Base-by-base conservation (phyloP, 2,329 filamentous ascomycete species). In the Epicoccum nigrum region DNA sequence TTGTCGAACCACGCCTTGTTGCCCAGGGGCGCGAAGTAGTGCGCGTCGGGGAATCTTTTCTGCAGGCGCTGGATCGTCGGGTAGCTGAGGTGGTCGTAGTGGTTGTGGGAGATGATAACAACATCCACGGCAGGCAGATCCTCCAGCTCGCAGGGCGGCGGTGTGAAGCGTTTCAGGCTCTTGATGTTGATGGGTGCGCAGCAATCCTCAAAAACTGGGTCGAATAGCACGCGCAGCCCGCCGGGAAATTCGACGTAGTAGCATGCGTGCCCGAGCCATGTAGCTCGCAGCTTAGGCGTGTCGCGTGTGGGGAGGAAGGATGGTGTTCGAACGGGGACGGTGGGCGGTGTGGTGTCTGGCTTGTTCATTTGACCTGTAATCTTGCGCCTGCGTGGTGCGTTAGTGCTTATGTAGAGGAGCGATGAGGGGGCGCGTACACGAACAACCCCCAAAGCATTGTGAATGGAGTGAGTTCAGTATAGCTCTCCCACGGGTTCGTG, bases 231-330 rank as follows among this genome's bases (percentile, higher is more conserved):
- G 46, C 93, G 86, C 45, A 97, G 79, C 1, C 93, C 93, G 12
- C 83, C 82, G 1, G 92, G 91, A 65, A 92, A 97, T 73, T 97
- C 93, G 62, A 96, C 85, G 66, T 90, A 92, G 77, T 92, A 96
- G 77, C 92, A 96, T 3, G 93, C 92, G 72, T 97, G 93, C 28
- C 93, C 93, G 2, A 97, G 85, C 93, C 93, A 97, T 32, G 93
- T 97, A 27, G 92, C 90, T 45, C 92, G 86, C 19, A 97, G 81
- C 32, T 82, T 79, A 15, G 74, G 58, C 2, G 81, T 83, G 4
- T 80, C 74, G 46, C 89, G 83, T 12, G 77, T 77, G 1, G 83
- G 74, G 8, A 90, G 79, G 72, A 93, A 93, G 4, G 78, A 66
- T 0, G 91, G 89, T 55, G 81, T 83, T 48, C 80, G 81, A 15